Base-by-base conservation (phyloP, 23 red algal species). In the Gracilariopsis chorda region DNA sequence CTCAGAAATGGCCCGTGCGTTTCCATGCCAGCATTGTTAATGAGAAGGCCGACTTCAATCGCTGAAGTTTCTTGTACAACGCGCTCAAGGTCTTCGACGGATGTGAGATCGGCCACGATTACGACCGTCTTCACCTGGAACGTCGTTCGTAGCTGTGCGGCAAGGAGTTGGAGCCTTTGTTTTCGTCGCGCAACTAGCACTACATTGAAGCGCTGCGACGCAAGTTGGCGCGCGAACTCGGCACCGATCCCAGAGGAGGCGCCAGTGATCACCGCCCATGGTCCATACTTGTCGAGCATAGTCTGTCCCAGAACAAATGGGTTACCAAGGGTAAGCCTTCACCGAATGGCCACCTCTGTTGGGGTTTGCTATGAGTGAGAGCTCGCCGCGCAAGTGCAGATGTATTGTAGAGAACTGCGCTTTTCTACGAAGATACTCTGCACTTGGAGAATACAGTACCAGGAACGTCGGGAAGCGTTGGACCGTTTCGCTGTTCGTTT, bases 211-310 rank as follows among this genome's bases (percentile, higher is more conserved):
- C 91, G 74, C 2, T 78, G 69, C 32, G 44, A 35, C 0, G 97
- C 93, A 19, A 95, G 90, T 53, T 96, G 84, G 13, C 63, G 59
- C n/a, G 93, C 97, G 63, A 96, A 99, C 43, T 83, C 93, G 4
- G 88, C 93, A 41, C 97, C 97, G 10, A 99, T 90, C 16, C 97
- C 97, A 51, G 88, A 78, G 16, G 97, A 99, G 11, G 97, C 97
- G 46, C 97, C 97, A 0, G 97, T 99, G 19, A 99, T 79, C 21
- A 99, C 48, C 41, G 93, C 97, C 72, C 93, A 99, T 19, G 90
- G 68, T 36, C 97, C 97, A 39, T 91, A 91, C 23, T 53, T 80
- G 23, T 59, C 3, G 48, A 80, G 52, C n/a, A n/a, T n/a, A n/a
- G n/a, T n/a, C n/a, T n/a, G n/a, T n/a, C n/a, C n/a, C n/a, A n/a